Percentiles rank a stretch among this genome's conserved stretches.
These are phyloP conservation scores for Penicillium corylophilum DNA, from an alignment of 2,329 filamentous ascomycete genomes.

Conservation along the genomic window DNA sequence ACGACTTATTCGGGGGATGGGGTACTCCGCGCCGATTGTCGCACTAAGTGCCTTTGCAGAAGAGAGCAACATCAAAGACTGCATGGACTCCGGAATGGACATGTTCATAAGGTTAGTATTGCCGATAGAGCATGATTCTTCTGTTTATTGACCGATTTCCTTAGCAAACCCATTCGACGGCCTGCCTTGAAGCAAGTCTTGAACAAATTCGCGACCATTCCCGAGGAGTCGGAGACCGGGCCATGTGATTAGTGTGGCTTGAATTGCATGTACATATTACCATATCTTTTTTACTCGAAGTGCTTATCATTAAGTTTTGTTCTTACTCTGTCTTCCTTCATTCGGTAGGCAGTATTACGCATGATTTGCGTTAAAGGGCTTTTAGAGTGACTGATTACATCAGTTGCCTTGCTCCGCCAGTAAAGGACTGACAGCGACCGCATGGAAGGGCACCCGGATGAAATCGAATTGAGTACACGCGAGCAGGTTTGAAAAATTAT, in stretches of 20 bases:
- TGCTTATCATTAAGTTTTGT: not conserved
- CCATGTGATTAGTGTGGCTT: conserved; percentile 3
- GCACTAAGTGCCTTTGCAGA: conserved; percentile 88
- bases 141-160: conserved; percentile 7
- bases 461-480: no score
- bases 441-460: no score
- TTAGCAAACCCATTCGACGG: conserved; percentile 67
- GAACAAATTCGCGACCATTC: conserved; percentile 74
- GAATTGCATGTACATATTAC: not conserved
- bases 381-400: no score
- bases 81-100: conserved; percentile 87
- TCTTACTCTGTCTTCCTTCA: not conserved
- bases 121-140: not conserved
- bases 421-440: no score
- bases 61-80: conserved; percentile 82
- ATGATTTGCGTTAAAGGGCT: no score
- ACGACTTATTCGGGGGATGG: conserved; percentile 77
- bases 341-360: no score
- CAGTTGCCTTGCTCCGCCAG: no score
- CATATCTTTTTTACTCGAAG: not conserved
- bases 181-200: conserved; percentile 83
- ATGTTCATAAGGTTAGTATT: conserved; percentile 65
- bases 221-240: conserved; percentile 56
- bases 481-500: no score
- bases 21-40: conserved; percentile 84